A percentile compares a stretch with the other conserved stretches of the same genome.
phyloP scores from a whole-genome alignment of 306 rosid species.

The Canavalia gladiata region DNA sequence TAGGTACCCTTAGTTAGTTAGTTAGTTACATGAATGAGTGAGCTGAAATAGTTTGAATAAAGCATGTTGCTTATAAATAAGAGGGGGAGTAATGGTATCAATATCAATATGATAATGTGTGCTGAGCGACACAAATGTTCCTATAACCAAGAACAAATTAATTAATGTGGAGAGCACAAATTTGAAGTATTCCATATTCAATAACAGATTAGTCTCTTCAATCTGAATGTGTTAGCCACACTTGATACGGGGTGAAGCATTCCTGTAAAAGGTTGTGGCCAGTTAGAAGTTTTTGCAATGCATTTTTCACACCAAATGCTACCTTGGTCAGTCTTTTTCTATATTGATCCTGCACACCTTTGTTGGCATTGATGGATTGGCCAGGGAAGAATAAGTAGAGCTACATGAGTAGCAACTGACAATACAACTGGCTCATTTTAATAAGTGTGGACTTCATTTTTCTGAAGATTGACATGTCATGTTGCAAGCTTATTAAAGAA shows the following conservation, averaged over 20 bases:
- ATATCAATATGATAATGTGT: constrained; percentile 1
- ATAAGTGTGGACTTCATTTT: constrained; percentile 3
- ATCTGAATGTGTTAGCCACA: neutral
- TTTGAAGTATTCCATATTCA: neutral
- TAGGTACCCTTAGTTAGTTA: neutral
- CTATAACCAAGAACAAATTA: constrained; percentile 24
- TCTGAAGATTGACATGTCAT: neutral
- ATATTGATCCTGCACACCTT: neutral
- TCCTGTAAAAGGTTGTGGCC: neutral
- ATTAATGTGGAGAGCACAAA: neutral
- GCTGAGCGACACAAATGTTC: neutral
- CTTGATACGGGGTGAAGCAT: constrained; percentile 33
- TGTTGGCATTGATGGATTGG: neutral
- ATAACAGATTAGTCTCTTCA: neutral
- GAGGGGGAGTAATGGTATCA: too few relatives aligned
- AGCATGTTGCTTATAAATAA: too few relatives aligned
- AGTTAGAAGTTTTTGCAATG: neutral
- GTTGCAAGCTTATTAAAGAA: constrained; percentile 1
- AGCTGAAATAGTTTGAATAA: too few relatives aligned
- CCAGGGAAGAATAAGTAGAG: neutral
- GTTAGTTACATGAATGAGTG: neutral
- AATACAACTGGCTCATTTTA: neutral
- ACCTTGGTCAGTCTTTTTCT: neutral
- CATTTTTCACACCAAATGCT: neutral
- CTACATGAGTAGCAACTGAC: neutral